A percentile compares a stretch with the other conserved stretches of the same genome.
Conservation (phyloP, 2,329 filamentous ascomycete genomes). For the Didymella segeticola region DNA sequence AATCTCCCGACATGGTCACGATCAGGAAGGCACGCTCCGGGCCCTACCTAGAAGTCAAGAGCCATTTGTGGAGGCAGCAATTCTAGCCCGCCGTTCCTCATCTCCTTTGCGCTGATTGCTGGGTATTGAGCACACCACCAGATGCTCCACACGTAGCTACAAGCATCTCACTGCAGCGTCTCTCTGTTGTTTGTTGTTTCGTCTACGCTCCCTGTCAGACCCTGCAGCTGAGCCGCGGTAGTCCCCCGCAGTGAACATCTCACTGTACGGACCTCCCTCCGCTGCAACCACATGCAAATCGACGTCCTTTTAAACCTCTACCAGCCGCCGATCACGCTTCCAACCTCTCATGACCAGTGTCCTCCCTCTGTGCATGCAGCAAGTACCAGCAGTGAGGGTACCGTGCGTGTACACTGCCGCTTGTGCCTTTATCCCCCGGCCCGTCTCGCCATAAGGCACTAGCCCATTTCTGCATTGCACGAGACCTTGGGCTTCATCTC, state of each 20-base stretch:
- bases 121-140: conserved; percentile 3
- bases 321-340: conserved; percentile 33
- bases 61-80: neutral
- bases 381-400: conserved; percentile 4
- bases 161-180: conserved; percentile 12
- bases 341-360: conserved; percentile 1
- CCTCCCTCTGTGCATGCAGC: conserved; percentile 8
- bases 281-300: conserved; percentile 16
- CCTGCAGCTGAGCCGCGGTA: conserved; percentile 26
- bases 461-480: conserved; percentile 41
- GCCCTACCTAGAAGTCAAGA: conserved; percentile 3
- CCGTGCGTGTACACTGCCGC: conserved; percentile 2
- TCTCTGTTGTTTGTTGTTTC: conserved; percentile 16
- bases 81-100: conserved; percentile 6
- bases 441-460: conserved; percentile 34
- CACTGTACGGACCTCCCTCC: conserved; percentile 24
- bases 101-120: conserved; percentile 3
- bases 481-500: conserved; percentile 40
- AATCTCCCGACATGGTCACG: conserved; percentile 6
- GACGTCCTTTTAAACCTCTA: conserved; percentile 6
- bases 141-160: conserved; percentile 9
- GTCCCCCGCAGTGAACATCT: conserved; percentile 27
- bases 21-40: conserved; percentile 14
- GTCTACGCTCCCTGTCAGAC: conserved; percentile 22
- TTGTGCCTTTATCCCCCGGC: conserved; percentile 27